Base-by-base conservation (phyloP, 1,284 basidiomycete species). In the Apiotrichum veenhuisii region DNA sequence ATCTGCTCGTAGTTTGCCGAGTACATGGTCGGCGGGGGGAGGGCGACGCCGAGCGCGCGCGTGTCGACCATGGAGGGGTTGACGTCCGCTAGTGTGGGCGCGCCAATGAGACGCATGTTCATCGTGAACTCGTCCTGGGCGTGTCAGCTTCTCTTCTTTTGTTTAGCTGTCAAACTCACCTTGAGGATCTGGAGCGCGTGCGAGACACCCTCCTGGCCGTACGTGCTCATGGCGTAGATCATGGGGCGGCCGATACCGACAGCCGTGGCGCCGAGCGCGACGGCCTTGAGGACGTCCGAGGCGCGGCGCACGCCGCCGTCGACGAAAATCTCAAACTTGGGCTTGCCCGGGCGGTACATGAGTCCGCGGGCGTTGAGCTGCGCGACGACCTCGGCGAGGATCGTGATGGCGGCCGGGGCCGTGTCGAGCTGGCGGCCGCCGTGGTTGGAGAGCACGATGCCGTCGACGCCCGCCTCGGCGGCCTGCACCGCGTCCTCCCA, bases 401-500 rank as follows among this genome's bases (percentile, higher is more conserved):
- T 81, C 71, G 96, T 91, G 58, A 97, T 83, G 8, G 91, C 92
- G 2, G 91, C 92, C 22, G 90, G 87, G 10, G 92, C 85, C 69
- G 90, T 92, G 70, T 98, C 93, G 47, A 95, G 82, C 75, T 96
- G 92, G 9, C 93, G 85, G 38, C 93, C 91, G 33, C 77, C 71
- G 57, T 63, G 63, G 61, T 55, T 54, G 52, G 64, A 58, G 25
- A 92, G 82, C 3, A 96, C 93, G 49, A 95, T 84, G 10, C 93
- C 93, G 3, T 86, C 85, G 43, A 88, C 77, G 7, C 89, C 89
- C 0, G 79, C 77, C 67, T 97, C 92, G 65, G 91, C 92, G 3
- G 94, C 94, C 67, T 86, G 80, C 0, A 97, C 82, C 0, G 91
- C 89, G 72, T 97, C 92, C 83, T 95, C 91, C 89, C 90, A 94